Evolutionary conservation across 805 yeast species (phyloP), one percentile per base, ranked within the genome.

Genomic region (Blastobotrys robertii): DNA sequence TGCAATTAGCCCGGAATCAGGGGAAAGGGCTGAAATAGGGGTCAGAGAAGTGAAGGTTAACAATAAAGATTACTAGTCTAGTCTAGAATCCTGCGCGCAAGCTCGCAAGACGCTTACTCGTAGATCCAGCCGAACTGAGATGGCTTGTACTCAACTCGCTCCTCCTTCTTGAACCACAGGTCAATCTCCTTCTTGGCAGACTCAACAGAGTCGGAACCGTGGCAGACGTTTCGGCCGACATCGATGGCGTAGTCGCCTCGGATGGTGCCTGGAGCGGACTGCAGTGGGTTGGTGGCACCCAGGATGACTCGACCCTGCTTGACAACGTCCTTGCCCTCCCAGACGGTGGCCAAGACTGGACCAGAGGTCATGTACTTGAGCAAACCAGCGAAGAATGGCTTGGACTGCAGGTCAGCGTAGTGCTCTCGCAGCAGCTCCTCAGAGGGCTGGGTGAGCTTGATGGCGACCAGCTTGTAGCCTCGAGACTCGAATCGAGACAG

Each of bases 241-340:
- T 92, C 98, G 61, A 92, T 73, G 68, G 97, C 98, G 59, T 72
- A 92, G 75, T 92, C 99, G 69, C 95, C 97, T 77, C 99, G 87
- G 78, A 92, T 92, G 72, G 99, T 92, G 70, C 99, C 99, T 70
- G 97, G 97, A 56, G 94, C 90, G 59, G 96, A 84, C 60, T 77
- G 80, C 67, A 82, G 76, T 67, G 99, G 98, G 84, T 92, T 90
- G 70, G 98, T 92, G 59, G 98, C 97, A 73, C 99, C 99, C 63
- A 92, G 80, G 68, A 92, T 81, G 62, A 76, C 81, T 75, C 99
- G 84, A 69, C 98, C 98, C 70, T 85, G 95, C 76, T 90, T 88
- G 70, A 92, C 98, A 68, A 80, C 98, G 65, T 92, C 97, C 77
- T 88, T 92, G 72, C 99, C 99, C 74, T 92, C 97, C 99, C 99